Percentiles rank a stretch among this genome's conserved stretches.
These are phyloP conservation scores for Phytophthora pisi DNA, from an alignment of 352 stramenopile genomes.

Conservation along the genomic window DNA sequence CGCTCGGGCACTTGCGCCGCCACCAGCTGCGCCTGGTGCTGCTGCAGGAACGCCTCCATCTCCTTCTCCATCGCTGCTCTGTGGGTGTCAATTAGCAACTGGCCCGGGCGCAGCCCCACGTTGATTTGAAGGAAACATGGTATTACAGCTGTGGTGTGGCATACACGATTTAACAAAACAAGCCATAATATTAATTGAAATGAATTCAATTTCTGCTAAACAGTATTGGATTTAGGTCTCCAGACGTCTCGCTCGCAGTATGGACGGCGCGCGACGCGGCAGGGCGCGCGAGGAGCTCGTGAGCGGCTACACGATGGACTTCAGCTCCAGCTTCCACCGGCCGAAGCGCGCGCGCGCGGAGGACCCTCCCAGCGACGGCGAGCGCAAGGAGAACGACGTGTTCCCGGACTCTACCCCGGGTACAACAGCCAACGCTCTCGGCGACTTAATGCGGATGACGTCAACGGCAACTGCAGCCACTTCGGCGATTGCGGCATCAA, in stretches of 20 bases:
- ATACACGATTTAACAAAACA: not conserved
- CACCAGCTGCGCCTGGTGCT: constrained; percentile 52
- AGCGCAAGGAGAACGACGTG: constrained; percentile 18
- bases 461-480: not conserved
- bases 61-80: constrained; percentile 36
- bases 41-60: constrained; percentile 50
- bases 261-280: constrained; percentile 23
- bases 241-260: not conserved
- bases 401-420: not conserved
- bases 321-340: constrained; percentile 24
- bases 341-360: constrained; percentile 31
- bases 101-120: constrained; percentile 6
- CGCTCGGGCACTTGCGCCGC: constrained; percentile 43
- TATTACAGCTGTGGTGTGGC: not conserved
- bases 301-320: constrained; percentile 25
- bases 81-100: constrained; percentile 5
- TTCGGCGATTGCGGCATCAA: not conserved
- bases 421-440: too few species aligned
- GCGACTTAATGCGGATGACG: too few species aligned
- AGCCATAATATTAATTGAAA: too few species aligned
- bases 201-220: too few species aligned
- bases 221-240: too few species aligned
- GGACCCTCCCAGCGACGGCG: constrained; percentile 15
- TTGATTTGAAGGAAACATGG: not conserved
- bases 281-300: constrained; percentile 17